These are phyloP conservation scores for Diaporthe helianthi DNA, from an alignment of 2,329 filamentous ascomycete genomes.

Conservation along the genomic window DNA sequence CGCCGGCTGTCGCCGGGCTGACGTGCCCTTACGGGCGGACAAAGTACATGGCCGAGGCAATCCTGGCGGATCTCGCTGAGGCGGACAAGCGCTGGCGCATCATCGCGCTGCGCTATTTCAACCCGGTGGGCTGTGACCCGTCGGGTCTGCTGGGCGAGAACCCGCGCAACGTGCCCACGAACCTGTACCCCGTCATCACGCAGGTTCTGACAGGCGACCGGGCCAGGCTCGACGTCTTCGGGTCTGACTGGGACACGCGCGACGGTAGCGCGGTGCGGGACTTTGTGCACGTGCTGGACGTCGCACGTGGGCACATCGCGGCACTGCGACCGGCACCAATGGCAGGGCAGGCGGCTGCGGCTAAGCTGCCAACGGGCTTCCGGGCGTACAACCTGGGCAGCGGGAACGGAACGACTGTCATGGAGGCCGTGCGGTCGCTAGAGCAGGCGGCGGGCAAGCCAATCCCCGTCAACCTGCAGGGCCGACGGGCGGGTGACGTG, in stretches of 20 bases:
- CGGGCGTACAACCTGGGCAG: slow-evolving; percentile 55
- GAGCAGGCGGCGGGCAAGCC: slow-evolving; percentile 45
- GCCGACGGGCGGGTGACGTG: slow-evolving; percentile 52
- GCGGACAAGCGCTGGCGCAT: slow-evolving; percentile 69
- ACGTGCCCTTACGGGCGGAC: slow-evolving; percentile 71
- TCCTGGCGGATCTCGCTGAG: slow-evolving; percentile 66
- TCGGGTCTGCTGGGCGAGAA: slow-evolving; percentile 70
- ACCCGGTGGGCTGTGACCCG: slow-evolving; percentile 70
- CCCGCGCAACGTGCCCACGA: slow-evolving; percentile 66
- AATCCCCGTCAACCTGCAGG: slow-evolving; percentile 48
- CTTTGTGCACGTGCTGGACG: slow-evolving; percentile 72
- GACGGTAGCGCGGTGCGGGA: slow-evolving; percentile 73
- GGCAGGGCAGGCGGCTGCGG: slow-evolving; percentile 28
- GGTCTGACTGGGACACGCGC: slow-evolving; percentile 68
- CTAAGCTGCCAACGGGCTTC: slow-evolving; percentile 45
- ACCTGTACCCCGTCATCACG: slow-evolving; percentile 69
- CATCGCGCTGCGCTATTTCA: slow-evolving; percentile 71
- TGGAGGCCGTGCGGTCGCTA: slow-evolving; percentile 51
- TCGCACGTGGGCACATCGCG: slow-evolving; percentile 69
- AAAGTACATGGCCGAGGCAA: slow-evolving; percentile 73
- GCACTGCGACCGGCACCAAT: slow-evolving; percentile 52
- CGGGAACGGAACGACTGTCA: slow-evolving; percentile 53
- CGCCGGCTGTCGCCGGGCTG: slow-evolving; percentile 56
- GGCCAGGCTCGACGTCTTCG: slow-evolving; percentile 65
- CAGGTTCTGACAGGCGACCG: slow-evolving; percentile 65